These are phyloP conservation scores for Coemansia sp. DNA, from an alignment of 192 early-diverging fungal genomes.

Conservation along the genomic window DNA sequence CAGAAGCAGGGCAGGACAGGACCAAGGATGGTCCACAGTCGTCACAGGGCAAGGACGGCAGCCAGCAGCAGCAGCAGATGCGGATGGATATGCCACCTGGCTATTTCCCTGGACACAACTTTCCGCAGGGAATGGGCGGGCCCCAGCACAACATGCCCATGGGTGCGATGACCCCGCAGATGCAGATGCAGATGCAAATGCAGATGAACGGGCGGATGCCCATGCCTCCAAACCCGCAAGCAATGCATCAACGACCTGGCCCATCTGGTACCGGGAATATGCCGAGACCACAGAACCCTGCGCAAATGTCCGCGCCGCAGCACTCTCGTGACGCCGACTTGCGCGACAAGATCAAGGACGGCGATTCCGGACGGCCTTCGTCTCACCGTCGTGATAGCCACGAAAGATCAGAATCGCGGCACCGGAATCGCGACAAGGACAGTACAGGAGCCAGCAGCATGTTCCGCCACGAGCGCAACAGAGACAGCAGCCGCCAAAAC, in stretches of 20 bases:
- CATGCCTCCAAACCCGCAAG: slow-evolving; percentile 27
- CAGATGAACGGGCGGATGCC: slow-evolving; percentile 40
- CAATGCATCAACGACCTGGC: slow-evolving; percentile 21
- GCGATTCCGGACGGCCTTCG: slow-evolving; percentile 36
- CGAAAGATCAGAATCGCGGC: slow-evolving; percentile 31
- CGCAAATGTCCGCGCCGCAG: slow-evolving; percentile 2
- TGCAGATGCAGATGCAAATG: slow-evolving; percentile 53
- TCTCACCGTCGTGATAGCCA: slow-evolving; percentile 17
- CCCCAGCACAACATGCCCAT: slow-evolving; percentile 48
- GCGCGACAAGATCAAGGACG: slow-evolving; percentile 34
- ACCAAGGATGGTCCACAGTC: slow-evolving; percentile 9
- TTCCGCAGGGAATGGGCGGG: slow-evolving; percentile 25
- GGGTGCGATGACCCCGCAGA: slow-evolving; percentile 31
- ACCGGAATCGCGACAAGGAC: slow-evolving; percentile 28
- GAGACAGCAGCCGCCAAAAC: slow-evolving; percentile 13
- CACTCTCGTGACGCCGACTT: slow-evolving; percentile 11
- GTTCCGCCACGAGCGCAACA: slow-evolving; percentile 32
- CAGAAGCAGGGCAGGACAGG: slow-evolving; percentile 8
- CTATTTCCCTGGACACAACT: slow-evolving; percentile 25
- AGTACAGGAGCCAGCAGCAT: slow-evolving; percentile 13
- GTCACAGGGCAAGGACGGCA: slow-evolving; percentile 12
- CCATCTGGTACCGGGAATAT: slow-evolving; percentile 1
- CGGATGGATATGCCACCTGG: slow-evolving; percentile 43
- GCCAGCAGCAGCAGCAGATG: slow-evolving; percentile 26
- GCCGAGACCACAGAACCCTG: slow-evolving; percentile 8